Evolutionary conservation across 2,329 filamentous ascomycete genomes (phyloP), one percentile per base, ranked within the genome.

Genomic region (Colletotrichum brevisporum): DNA sequence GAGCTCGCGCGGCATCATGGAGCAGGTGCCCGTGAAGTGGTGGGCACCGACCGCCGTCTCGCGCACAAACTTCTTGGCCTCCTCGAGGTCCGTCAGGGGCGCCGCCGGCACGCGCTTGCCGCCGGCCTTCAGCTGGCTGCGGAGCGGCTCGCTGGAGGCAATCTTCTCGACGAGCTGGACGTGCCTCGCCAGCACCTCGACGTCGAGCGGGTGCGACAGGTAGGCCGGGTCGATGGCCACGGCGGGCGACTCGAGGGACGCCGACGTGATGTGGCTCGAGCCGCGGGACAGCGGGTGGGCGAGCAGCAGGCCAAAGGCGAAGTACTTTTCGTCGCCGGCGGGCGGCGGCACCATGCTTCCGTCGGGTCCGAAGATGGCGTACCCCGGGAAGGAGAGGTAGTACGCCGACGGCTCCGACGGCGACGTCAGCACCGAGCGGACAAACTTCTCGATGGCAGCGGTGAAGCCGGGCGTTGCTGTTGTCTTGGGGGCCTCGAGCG

Each of bases 201-300:
- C 75, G 73, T 90, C 89, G 26, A 88, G 81, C 9, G 87, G 84
- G 71, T 89, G 78, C 12, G 83, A 83, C 73, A 90, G 84, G 78
- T 85, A 90, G 39, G 83, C 83, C 18, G 87, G 86, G 72, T 90
- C 85, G 13, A 83, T 81, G 13, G 76, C 74, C 4, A 83, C 76
- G 10, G 67, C 70, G 15, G 51, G 26, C 18, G 66, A 60, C 15
- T 69, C 62, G 31, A 69, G 50, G 52, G 84, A 81, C 1, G 80
- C 62, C 4, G 81, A 82, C 12, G 78, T 79, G 70, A 91, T 88
- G 78, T 91, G 90, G 67, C 89, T 85, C 43, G 83, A 82, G 6
- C 90, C 90, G 0, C 88, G 83, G 2, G 87, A 88, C 72, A 89
- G 85, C 0, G 90, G 89, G 62, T 91, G 90, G 57, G 88, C 86